phyloP scores from a whole-genome alignment of 371 early-diverging fungal species.

The Apophysomyces sp. region DNA sequence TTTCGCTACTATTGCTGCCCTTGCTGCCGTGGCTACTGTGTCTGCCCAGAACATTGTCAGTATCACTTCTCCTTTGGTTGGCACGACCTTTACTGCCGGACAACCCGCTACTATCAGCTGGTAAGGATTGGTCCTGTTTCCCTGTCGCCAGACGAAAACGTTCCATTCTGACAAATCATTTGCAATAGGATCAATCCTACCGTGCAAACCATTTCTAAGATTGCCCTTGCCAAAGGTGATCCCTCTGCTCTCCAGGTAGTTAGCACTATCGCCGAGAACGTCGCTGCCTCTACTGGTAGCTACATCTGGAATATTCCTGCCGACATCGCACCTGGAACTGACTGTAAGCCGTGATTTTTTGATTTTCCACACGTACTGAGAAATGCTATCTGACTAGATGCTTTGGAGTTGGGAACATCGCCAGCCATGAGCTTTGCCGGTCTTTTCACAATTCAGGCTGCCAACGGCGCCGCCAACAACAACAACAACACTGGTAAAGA shows the following conservation, averaged over 20 bases:
- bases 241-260: conserved; percentile 22
- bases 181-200: conserved; percentile 20
- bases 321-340: conserved; percentile 24
- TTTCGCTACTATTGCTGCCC: conserved; percentile 30
- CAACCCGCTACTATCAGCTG: conserved; percentile 23
- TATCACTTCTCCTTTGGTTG: conserved; percentile 33
- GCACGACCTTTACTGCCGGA: conserved; percentile 39
- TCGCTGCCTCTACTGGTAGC: conserved; percentile 25
- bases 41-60: conserved; percentile 33
- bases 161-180: not conserved
- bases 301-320: conserved; percentile 44
- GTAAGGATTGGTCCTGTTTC: not conserved
- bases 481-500: conserved; percentile 18
- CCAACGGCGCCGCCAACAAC: conserved; percentile 23
- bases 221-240: conserved; percentile 33
- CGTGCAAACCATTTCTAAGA: conserved; percentile 31
- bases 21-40: conserved; percentile 31
- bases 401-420: conserved; percentile 29
- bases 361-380: conserved; percentile 12
- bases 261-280: conserved; percentile 20
- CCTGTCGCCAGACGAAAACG: not conserved
- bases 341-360: conserved; percentile 38
- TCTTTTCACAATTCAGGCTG: conserved; percentile 40
- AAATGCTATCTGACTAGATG: conserved; percentile 27
- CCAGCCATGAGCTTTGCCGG: conserved; percentile 33